Percentiles rank a stretch among this genome's conserved stretches.
Evolutionary conservation across 352 stramenopile species (phyloP).

Genomic region (Pythium biforme): DNA sequence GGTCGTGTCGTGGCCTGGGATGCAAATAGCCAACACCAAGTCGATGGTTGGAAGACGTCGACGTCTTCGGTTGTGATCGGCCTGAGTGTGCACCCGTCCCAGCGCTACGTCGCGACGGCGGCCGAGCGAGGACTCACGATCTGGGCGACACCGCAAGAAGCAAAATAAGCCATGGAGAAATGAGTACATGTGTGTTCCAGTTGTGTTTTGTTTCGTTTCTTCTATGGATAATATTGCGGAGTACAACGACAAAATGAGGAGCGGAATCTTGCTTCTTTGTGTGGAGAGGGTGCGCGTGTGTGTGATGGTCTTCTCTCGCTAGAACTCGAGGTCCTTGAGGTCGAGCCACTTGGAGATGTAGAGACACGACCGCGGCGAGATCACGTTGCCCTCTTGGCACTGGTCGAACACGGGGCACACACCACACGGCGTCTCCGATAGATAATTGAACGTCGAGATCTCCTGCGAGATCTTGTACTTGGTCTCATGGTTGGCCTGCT

Average conservation of each 20-base stretch:
- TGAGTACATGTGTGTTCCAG: background rate
- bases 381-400: slow-evolving; percentile 89
- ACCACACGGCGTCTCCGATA: slow-evolving; percentile 88
- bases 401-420: slow-evolving; percentile 91
- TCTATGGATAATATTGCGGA: slow-evolving; percentile 14
- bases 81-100: slow-evolving; percentile 26
- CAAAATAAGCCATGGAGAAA: background rate
- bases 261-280: background rate
- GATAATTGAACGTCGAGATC: slow-evolving; percentile 85
- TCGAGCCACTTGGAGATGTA: slow-evolving; percentile 92
- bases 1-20: slow-evolving; percentile 92
- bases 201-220: slow-evolving; percentile 4
- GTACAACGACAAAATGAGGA: slow-evolving; percentile 5
- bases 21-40: slow-evolving; percentile 73
- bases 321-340: slow-evolving; percentile 87
- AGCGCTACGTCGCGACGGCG: slow-evolving; percentile 20
- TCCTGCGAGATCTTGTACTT: slow-evolving; percentile 89
- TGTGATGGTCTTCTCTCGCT: slow-evolving; percentile 8
- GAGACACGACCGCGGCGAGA: slow-evolving; percentile 88
- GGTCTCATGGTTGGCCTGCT: slow-evolving; percentile 66
- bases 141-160: slow-evolving; percentile 15
- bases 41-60: slow-evolving; percentile 27
- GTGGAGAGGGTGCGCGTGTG: no score
- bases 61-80: slow-evolving; percentile 20
- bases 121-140: slow-evolving; percentile 17